phyloP scores from a whole-genome alignment of 2,329 filamentous ascomycete species.

The Fusarium sp. region DNA sequence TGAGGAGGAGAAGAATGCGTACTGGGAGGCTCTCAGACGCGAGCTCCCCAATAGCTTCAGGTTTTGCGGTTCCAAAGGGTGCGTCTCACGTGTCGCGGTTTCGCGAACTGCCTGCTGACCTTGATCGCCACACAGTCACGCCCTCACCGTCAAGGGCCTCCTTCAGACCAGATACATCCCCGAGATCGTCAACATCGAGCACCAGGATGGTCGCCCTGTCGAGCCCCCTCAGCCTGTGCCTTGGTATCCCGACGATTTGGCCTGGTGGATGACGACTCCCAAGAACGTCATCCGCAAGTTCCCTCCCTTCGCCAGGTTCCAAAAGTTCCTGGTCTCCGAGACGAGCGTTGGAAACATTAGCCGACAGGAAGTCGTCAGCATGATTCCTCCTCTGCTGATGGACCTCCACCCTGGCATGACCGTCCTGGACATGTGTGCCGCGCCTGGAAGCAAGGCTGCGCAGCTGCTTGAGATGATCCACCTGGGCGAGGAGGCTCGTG shows the following conservation, averaged over 20 bases:
- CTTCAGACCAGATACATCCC: conserved; percentile 91
- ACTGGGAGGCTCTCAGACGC: conserved; percentile 85
- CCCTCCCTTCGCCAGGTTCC: conserved; percentile 92
- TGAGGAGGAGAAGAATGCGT: conserved; percentile 81
- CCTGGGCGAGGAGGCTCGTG: conserved; percentile 87
- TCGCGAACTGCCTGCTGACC: conserved; percentile 26
- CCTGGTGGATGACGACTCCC: conserved; percentile 98
- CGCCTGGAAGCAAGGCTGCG: conserved; percentile 95
- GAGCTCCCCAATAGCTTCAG: conserved; percentile 98
- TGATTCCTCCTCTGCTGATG: conserved; percentile 96
- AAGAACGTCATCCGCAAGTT: conserved; percentile 97
- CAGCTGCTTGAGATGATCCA: conserved; percentile 97
- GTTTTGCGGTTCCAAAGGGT: conserved; percentile 96
- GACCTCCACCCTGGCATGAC: conserved; percentile 92
- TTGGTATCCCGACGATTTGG: conserved; percentile 95
- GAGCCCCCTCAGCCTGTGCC: conserved; percentile 83
- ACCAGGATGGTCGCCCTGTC: conserved; percentile 84
- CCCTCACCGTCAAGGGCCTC: conserved; percentile 89
- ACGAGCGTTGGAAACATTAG: conserved; percentile 98
- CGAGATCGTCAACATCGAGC: conserved; percentile 85
- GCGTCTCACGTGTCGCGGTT: conserved; percentile 40
- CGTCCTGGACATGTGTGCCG: conserved; percentile 95
- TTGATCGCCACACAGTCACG: conserved; percentile 70
- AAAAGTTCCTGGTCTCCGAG: conserved; percentile 97
- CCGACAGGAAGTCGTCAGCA: conserved; percentile 96